Percentiles rank a stretch among this genome's conserved stretches.
These are phyloP conservation scores for Fusarium cyanostomum DNA, from an alignment of 2,329 filamentous ascomycete species.

Conservation along the genomic window DNA sequence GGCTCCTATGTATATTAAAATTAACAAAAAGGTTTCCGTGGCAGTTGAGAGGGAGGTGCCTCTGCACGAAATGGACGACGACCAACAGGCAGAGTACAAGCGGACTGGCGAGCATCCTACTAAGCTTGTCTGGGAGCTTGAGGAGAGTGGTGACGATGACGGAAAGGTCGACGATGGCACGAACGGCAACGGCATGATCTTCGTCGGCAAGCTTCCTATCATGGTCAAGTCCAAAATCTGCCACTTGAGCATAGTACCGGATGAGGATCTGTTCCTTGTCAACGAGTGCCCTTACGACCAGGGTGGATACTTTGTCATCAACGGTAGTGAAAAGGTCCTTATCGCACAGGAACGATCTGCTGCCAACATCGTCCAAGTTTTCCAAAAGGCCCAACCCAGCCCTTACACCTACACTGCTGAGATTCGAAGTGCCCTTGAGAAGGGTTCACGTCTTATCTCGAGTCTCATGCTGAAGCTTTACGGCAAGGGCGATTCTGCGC, in stretches of 20 bases:
- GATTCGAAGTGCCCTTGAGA: conserved; percentile 95
- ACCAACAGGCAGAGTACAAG: conserved; percentile 65
- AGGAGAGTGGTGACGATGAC: conserved; percentile 63
- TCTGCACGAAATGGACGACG: conserved; percentile 73
- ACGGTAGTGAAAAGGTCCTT: conserved; percentile 97
- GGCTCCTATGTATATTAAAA: conserved; percentile 87
- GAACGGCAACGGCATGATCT: conserved; percentile 78
- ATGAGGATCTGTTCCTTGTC: conserved; percentile 87
- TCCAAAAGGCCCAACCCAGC: conserved; percentile 95
- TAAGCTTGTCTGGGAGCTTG: conserved; percentile 68
- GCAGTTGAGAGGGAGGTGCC: conserved; percentile 79
- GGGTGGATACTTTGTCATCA: conserved; percentile 99
- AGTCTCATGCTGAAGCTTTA: conserved; percentile 91
- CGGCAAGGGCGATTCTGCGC: conserved; percentile 82
- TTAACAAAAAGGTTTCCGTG: conserved; percentile 84
- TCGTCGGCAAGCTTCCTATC: conserved; percentile 94
- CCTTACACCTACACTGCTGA: conserved; percentile 94
- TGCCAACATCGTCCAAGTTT: conserved; percentile 98
- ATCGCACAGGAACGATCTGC: conserved; percentile 98
- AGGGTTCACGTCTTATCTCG: conserved; percentile 93
- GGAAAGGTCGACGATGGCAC: conserved; percentile 63
- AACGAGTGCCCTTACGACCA: conserved; percentile 99
- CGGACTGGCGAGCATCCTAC: conserved; percentile 67
- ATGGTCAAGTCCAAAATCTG: conserved; percentile 99
- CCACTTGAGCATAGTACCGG: conserved; percentile 82